Base-by-base conservation (phyloP, 2,329 filamentous ascomycete genomes). In the Pseudocercospora cruenta region DNA sequence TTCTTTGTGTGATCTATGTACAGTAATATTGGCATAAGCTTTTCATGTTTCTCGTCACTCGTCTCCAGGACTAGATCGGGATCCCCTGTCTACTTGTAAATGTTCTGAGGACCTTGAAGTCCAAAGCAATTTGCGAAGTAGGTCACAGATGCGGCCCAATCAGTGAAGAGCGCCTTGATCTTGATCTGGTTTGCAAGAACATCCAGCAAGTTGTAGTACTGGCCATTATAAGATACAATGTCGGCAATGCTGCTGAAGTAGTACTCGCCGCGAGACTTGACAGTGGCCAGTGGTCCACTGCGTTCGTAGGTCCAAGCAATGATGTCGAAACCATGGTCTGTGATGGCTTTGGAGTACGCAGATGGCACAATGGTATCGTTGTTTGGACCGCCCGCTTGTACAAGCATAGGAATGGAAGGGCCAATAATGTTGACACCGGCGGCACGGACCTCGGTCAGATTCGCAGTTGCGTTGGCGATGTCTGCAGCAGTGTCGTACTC, bases 191-290 rank as follows among this genome's bases (percentile, higher is more conserved):
- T 63, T 16, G 54, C 62, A 6, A 63, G 21, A 8, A 63, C 62
- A 19, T 63, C 54, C n/a, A 63, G 22, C 21, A 63, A 14, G 33
- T 63, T 49, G 22, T 63, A 63, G 54, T 63, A 63, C 45, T 63
- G 54, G 28, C 62, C 62, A 53, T 63, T 54, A 10, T 63, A 63
- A n/a, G 36, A 49, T 0, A 63, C 62, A 12, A 58, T 58, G 28
- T 63, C 51, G n/a, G 60, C 60, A 45, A 63, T 59, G 49, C 62
- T 63, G 62, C 62, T 63, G 28, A 63, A 63, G 54, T 63, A 63
- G 24, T 63, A 63, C 43, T 63, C 62, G 43, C 36, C 62, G 9
- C 62, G 45, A 12, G 54, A 33, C 62, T 63, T 63, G 22, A 63
- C 62, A 26, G 62, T 63, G 1, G 62, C 62, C 55, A 63, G 21